Evolutionary conservation across 306 rosid genomes (phyloP).

Genomic region (Castanea sativa): DNA sequence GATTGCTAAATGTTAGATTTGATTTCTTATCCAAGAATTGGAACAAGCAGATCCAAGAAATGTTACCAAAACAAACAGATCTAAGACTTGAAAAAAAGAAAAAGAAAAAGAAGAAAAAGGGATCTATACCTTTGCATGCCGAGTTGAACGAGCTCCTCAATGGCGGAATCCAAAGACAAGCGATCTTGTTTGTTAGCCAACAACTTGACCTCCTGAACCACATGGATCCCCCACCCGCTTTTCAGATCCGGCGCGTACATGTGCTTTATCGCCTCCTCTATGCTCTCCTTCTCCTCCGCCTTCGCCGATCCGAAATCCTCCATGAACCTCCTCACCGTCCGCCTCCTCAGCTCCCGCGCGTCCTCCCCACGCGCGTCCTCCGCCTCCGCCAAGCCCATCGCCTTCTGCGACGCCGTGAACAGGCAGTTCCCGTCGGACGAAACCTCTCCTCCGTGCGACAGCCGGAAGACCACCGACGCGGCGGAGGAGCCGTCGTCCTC

Average conservation of each 20-base stretch:
- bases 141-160: slow-evolving; percentile 76
- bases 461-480: slow-evolving; percentile 64
- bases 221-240: slow-evolving; percentile 91
- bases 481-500: slow-evolving; percentile 26
- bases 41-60: not conserved
- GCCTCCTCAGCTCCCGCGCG: slow-evolving; percentile 71
- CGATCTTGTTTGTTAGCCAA: slow-evolving; percentile 89
- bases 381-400: slow-evolving; percentile 36
- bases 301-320: slow-evolving; percentile 73
- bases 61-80: slow-evolving; percentile 1
- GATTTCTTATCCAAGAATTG: not conserved
- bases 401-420: slow-evolving; percentile 86
- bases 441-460: slow-evolving; percentile 94
- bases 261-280: slow-evolving; percentile 67
- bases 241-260: slow-evolving; percentile 92
- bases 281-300: slow-evolving; percentile 48
- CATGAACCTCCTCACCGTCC: slow-evolving; percentile 73
- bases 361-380: slow-evolving; percentile 36
- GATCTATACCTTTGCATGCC: slow-evolving; percentile 78
- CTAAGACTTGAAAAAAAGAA: not conserved
- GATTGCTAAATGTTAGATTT: not conserved
- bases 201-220: slow-evolving; percentile 91
- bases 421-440: slow-evolving; percentile 91
- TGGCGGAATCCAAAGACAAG: slow-evolving; percentile 63
- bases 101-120: not conserved